phyloP scores from a whole-genome alignment of 2,329 filamentous ascomycete genomes.

The Ophiostoma quercus region DNA sequence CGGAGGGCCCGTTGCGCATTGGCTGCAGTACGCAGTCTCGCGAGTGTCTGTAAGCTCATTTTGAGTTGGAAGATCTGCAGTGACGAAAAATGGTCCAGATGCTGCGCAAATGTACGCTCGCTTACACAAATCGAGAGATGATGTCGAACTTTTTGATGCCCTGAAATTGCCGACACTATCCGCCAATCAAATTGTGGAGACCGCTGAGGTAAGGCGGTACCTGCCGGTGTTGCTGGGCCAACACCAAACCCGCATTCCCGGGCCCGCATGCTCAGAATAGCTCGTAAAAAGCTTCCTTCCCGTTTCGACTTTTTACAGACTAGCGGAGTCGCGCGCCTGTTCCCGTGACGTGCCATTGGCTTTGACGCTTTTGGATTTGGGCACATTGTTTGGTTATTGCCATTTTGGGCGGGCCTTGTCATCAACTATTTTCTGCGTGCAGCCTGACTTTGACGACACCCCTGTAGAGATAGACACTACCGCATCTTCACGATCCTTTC shows the following conservation, averaged over 20 bases:
- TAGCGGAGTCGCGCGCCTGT: conserved; percentile 1
- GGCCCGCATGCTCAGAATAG: neutral
- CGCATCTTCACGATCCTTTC: neutral
- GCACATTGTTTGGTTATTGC: conserved; percentile 9
- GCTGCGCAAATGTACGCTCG: neutral
- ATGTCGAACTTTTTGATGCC: conserved; percentile 4
- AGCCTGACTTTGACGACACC: conserved; percentile 11
- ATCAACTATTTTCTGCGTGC: conserved; percentile 2
- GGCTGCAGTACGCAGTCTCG: neutral
- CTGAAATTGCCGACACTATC: conserved; percentile 18
- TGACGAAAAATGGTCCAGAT: neutral
- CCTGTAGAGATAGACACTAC: neutral
- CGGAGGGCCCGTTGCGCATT: neutral
- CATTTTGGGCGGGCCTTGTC: neutral
- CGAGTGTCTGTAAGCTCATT: neutral
- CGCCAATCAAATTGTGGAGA: conserved; percentile 19
- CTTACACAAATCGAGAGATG: neutral
- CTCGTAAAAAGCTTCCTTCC: conserved; percentile 4
- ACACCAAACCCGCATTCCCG: conserved; percentile 22
- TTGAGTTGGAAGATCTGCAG: neutral
- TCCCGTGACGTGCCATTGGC: conserved; percentile 3
- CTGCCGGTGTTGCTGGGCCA: conserved; percentile 24
- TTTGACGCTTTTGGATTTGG: neutral
- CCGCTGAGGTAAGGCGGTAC: neutral
- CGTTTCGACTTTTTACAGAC: neutral